Evolutionary conservation across 2,329 filamentous ascomycete species (phyloP), one percentile per base, ranked within the genome.

Genomic region (Hypoxylon sp.): DNA sequence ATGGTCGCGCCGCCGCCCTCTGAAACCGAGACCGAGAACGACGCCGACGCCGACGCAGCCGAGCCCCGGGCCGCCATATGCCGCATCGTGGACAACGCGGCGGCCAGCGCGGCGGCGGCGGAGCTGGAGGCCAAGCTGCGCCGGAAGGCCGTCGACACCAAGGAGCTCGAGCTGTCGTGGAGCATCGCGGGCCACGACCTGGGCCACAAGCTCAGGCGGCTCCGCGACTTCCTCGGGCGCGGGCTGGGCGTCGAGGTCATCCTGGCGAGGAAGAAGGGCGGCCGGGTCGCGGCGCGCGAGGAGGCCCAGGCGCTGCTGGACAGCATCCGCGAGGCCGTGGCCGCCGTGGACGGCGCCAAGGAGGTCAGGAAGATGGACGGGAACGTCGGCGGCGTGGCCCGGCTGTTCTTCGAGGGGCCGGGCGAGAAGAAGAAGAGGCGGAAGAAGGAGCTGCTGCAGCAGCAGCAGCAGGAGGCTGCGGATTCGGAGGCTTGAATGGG

Each of bases 111-210:
- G 13, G 50, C 41, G n/a, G 45, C 13, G 1, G 72, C 80, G 44
- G 75, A 66, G 71, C 69, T 68, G 43, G 70, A 73, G 52, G 70
- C 76, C 59, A 68, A 70, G 38, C 60, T 69, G 30, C 76, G 77
- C 55, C 71, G 76, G 54, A 75, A 72, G 58, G 73, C 74, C 13
- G 64, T 73, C 25, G 78, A 76, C 59, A 67, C 71, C 11, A 97
- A 97, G 74, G 87, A 87, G 67, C 71, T 97, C n/a, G 92, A 97
- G 73, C 63, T 97, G 63, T 93, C 91, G 70, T 97, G 92, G 92
- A 86, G 87, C 23, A 95, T 96, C 64, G 86, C 85, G 54, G 67
- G 71, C 8, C 82, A 93, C 67, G 92, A 97, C 74, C 70, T 96
- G 42, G 73, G 73, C n/a, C 86, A 89, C 68, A 82, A 87, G 66